Base-by-base conservation (phyloP, 2,329 filamentous ascomycete genomes). In the Paradendryphiella salina region DNA sequence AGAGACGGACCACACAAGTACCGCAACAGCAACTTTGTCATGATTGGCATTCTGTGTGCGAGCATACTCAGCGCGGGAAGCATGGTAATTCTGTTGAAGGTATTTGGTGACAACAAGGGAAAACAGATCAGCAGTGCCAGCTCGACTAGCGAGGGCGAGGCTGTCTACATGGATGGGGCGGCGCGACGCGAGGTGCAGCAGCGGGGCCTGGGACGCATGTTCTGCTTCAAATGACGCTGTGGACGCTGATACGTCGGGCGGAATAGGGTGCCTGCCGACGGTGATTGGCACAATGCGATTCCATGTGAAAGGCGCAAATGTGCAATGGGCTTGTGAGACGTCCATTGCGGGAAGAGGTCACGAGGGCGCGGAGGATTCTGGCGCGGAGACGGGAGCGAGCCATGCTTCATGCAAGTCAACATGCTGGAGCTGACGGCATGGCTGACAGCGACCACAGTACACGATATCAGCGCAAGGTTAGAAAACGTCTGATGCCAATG, bases 1-100 rank as follows among this genome's bases (percentile, higher is more conserved):
- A 57, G 56, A 56, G 58, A 64, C 1, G 89, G 89, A 0, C 82
- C 82, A 8, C 79, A 82, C 64, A 86, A 87, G 74, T 95, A 88
- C 74, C 85, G 88, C 56, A 86, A 86, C 71, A 95, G 90, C 75
- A 96, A 95, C 73, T 77, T 92, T 60, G 84, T 87, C 61, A 95
- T 96, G 90, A 85, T 96, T 51, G 91, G 86, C 2, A 96, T 96
- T 48, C 75, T 96, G 15, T 84, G 83, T 56, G 76, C 85, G 42
- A 96, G 90, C 74, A 92, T 96, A 42, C 58, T 87, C 3, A 87
- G 86, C 63, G 87, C 87, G 35, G 76, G 85, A 17, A 66, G 79
- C 49, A 92, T 94, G 86, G 83, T 84, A 41, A 64, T 85, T 14
- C 72, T 90, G 50, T 74, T 95, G 33, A 73, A 72, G 56, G 51